Percentiles rank a stretch among this genome's conserved stretches.
Evolutionary conservation across 805 yeast species (phyloP).

Genomic region (Sugiyamaella mastotermitis): DNA sequence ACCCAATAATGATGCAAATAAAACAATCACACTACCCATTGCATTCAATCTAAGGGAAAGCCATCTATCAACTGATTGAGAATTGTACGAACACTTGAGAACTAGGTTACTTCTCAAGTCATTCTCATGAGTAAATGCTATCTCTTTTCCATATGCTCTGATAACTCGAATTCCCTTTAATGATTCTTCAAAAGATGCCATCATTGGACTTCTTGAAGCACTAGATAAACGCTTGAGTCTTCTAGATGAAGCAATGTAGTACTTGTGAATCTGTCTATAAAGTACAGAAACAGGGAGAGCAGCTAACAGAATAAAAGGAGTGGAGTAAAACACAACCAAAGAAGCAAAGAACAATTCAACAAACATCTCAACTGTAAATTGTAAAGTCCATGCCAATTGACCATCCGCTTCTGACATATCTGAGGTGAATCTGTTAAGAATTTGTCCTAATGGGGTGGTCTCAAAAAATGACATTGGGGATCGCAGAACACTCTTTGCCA

Average conservation of each 20-base stretch:
- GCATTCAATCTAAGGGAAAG: conserved; percentile 82
- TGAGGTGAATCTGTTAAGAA: conserved; percentile 79
- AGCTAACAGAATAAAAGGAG: conserved; percentile 76
- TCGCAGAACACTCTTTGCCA: conserved; percentile 66
- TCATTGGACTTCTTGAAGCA: conserved; percentile 64
- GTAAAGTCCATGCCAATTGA: conserved; percentile 36
- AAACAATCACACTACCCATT: conserved; percentile 40
- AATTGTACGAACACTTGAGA: conserved; percentile 76
- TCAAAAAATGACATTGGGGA: conserved; percentile 94
- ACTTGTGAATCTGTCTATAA: conserved; percentile 62
- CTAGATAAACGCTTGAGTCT: conserved; percentile 70
- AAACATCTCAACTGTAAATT: conserved; percentile 30
- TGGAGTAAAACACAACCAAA: conserved; percentile 69
- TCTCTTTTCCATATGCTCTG: conserved; percentile 59
- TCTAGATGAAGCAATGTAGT: conserved; percentile 60
- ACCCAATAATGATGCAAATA: conserved; percentile 59
- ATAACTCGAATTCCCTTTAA: conserved; percentile 69
- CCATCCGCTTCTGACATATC: conserved; percentile 87
- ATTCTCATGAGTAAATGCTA: conserved; percentile 50
- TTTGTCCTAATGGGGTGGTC: conserved; percentile 87
- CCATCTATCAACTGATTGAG: conserved; percentile 84
- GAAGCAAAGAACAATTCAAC: conserved; percentile 51
- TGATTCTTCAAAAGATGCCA: conserved; percentile 75
- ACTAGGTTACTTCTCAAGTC: conserved; percentile 50
- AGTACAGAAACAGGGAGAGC: conserved; percentile 58